These are phyloP conservation scores for Allium sativum DNA, from an alignment of 106 monocot species.

Conservation along the genomic window DNA sequence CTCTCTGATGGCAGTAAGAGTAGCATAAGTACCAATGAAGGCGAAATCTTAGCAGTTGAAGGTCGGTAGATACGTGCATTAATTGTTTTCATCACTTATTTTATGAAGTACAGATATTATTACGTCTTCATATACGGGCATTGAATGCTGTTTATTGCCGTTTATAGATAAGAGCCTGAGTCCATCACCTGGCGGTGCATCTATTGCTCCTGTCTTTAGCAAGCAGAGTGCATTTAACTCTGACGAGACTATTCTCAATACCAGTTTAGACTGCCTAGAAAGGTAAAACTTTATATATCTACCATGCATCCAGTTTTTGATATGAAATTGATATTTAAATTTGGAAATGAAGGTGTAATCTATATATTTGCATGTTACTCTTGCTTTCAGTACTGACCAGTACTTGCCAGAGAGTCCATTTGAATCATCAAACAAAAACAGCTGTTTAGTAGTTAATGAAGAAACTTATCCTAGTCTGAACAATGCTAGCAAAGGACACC, in stretches of 20 bases:
- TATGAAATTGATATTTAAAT: not conserved
- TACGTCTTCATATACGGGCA: not conserved
- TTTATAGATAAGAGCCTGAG: conserved; percentile 12
- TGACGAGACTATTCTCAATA: conserved; percentile 16
- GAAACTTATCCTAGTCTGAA: not conserved
- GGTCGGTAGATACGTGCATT: conserved; percentile 8
- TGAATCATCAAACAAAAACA: conserved; percentile 41
- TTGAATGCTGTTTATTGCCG: not conserved
- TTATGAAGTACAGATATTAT: not conserved
- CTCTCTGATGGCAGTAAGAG: not conserved
- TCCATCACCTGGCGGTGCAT: conserved; percentile 1
- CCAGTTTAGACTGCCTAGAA: conserved; percentile 30
- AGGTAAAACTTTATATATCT: conserved; percentile 13
- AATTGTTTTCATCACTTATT: not conserved
- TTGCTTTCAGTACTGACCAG: conserved; percentile 25
- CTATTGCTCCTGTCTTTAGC: not conserved
- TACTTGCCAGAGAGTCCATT: conserved; percentile 62
- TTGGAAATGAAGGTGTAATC: not conserved
- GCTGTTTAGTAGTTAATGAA: not conserved
- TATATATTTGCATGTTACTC: not conserved
- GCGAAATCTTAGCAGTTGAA: not conserved
- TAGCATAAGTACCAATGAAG: not conserved
- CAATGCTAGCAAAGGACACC: not conserved
- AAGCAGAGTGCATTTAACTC: conserved; percentile 20
- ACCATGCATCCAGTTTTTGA: not conserved